phyloP scores from a whole-genome alignment of 495 filamentous ascomycete genomes.

The Bacidia rubella region DNA sequence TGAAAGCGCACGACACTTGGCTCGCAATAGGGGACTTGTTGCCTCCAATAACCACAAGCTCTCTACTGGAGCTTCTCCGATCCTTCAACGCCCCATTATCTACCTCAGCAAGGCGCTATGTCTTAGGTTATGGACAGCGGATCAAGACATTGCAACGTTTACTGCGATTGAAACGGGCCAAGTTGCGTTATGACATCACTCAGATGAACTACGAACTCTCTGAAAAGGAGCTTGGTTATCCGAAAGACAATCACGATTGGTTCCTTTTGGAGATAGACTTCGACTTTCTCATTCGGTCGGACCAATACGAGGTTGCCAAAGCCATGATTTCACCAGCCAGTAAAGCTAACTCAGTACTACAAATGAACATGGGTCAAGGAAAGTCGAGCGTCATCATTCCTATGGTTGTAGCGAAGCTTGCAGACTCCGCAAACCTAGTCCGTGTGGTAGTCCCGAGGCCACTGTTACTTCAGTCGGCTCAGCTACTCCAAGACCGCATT shows the following conservation, averaged over 20 bases:
- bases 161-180: neutral
- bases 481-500: slow-evolving; percentile 45
- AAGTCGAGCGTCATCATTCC: slow-evolving; percentile 62
- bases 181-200: too few species aligned
- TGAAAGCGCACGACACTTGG: too few species aligned
- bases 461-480: slow-evolving; percentile 46
- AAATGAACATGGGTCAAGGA: slow-evolving; percentile 66
- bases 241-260: slow-evolving; percentile 45
- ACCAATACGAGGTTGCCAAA: slow-evolving; percentile 43
- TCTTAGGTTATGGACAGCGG: too few species aligned
- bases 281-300: slow-evolving; percentile 45
- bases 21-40: slow-evolving; percentile 34
- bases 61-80: slow-evolving; percentile 29
- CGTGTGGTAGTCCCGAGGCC: slow-evolving; percentile 51
- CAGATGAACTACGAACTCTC: too few species aligned
- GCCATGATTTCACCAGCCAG: slow-evolving; percentile 40
- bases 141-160: too few species aligned
- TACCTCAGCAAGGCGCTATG: too few species aligned
- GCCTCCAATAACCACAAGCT: slow-evolving; percentile 36
- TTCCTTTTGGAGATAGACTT: slow-evolving; percentile 53
- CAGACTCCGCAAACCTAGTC: slow-evolving; percentile 36
- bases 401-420: slow-evolving; percentile 42
- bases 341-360: slow-evolving; percentile 40
- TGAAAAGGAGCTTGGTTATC: too few species aligned
- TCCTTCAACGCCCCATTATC: too few species aligned